Percentiles rank a stretch among this genome's conserved stretches.
These are phyloP conservation scores for Fomitopsis palustris DNA, from an alignment of 1,284 basidiomycete genomes.

Conservation along the genomic window DNA sequence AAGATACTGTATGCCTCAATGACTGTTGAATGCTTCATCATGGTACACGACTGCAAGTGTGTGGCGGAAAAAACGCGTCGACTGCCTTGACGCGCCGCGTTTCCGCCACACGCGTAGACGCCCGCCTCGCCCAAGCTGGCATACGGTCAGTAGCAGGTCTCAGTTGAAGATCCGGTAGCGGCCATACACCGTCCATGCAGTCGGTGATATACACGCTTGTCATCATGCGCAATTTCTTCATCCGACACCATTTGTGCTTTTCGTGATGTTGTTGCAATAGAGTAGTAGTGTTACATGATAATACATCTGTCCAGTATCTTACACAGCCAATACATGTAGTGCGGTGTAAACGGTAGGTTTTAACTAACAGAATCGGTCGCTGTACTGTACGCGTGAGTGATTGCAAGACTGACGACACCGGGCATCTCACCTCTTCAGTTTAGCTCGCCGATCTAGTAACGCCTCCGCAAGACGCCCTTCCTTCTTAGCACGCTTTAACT, in stretches of 20 bases:
- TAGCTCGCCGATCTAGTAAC: slow-evolving; percentile 83
- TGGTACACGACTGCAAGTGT: background rate
- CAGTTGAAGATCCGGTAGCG: no score
- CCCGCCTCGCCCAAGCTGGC: background rate
- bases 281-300: background rate
- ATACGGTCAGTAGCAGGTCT: no score
- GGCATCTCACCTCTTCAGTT: slow-evolving; percentile 78
- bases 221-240: no score
- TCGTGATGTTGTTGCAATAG: no score
- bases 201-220: no score
- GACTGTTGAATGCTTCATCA: slow-evolving; percentile 30
- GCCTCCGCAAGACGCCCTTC: slow-evolving; percentile 89
- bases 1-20: slow-evolving; percentile 52
- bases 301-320: background rate
- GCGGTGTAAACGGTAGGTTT: no score
- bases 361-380: slow-evolving; percentile 21
- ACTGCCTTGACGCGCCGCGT: slow-evolving; percentile 1
- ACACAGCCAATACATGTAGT: background rate
- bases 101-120: background rate
- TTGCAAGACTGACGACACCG: background rate
- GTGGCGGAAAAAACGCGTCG: slow-evolving; percentile 8
- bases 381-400: slow-evolving; percentile 10
- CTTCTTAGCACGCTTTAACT: slow-evolving; percentile 83
- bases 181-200: no score
- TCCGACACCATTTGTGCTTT: no score